Base-by-base conservation (phyloP, 345 rosid genomes). In the Conringia planisiliqua region DNA sequence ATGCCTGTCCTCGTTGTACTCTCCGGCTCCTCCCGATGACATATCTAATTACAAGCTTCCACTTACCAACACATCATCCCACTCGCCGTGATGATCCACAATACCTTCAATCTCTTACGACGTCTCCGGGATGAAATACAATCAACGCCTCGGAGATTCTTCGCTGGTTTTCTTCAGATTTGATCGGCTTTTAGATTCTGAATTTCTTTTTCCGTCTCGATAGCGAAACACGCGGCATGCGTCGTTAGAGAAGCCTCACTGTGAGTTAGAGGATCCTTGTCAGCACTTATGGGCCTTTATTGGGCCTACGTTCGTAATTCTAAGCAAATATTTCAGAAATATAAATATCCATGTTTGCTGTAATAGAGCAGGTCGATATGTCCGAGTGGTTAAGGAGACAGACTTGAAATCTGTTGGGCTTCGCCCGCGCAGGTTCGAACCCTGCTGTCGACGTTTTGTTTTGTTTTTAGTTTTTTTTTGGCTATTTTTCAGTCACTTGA, bases 301-400 rank as follows among this genome's bases (percentile, higher is more conserved):
- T 76, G 75, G 71, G 75, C 70, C 59, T 57, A 0, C 2, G 1
- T 5, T 40, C 4, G 1, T 17, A 16, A 11, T 0, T 10, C 0
- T 2, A 0, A 0, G 5, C 4, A 0, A 3, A 0, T 1, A 30
- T 2, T 6, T 5, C 0, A 5, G 7, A 22, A 22, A 22, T 4
- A 30, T 30, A 10, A 2, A 20, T 0, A 2, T 3, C 1, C 6
- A 2, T 4, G 4, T 18, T 17, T 1, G 10, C 8, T 0, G 0
- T 46, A 0, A 6, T 0, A n/a, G 11, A 3, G 0, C 4, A 9
- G 3, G 32, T 89, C 95, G 89, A 88, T 91, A 91, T 91, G 96
- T 91, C 96, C 90, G 95, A 91, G 96, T 90, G 93, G 93, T 91
- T 86, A 91, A 88, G 97, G 96, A 90, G 97, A 85, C 87, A 88